Evolutionary conservation across 345 rosid genomes (phyloP), one percentile per base, ranked within the genome.

Genomic region (Pugionium cornutum): DNA sequence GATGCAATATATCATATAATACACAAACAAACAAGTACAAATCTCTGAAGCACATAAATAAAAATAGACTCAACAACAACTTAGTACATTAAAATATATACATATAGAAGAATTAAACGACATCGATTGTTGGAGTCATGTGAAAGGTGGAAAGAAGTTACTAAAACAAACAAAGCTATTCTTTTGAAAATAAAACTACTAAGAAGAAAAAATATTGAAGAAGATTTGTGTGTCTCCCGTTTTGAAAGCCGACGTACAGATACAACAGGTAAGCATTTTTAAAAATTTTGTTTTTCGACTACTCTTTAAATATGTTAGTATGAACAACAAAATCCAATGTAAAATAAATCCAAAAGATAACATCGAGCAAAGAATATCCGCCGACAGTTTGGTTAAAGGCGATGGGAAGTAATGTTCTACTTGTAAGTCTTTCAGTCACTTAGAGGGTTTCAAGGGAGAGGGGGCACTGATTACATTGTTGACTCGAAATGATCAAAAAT

Each of bases 121-220:
- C 70, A 74, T 72, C 59, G 75, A 73, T 29, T 68, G 79, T 70
- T 73, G 77, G 77, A 69, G 74, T 43, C 82, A 70, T 62, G 30
- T 70, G 86, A 88, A 83, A 87, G 84, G 84, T 80, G 76, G 58
- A 75, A 39, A 83, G 88, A 80, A 84, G 76, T 74, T 66, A 73
- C 73, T 53, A 44, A 59, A 64, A 59, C 18, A 49, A 64, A 37
- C 32, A 57, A 28, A 66, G 7, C 7, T 33, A 43, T 7, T 51
- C 3, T 28, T 36, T 36, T 27, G 4, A 7, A 26, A 42, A 42
- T 4, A 43, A 51, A 28, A 45, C 42, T 53, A 18, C 18, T 18
- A 18, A 18, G 18, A 18, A 18, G 18, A 18, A 57, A 68, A n/a
- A 72, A 36, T 61, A 49, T 36, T 47, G 48, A 53, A 68, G 40